Base-by-base conservation (phyloP, 2,329 filamentous ascomycete species). In the Trichoderma citrinoviride region DNA sequence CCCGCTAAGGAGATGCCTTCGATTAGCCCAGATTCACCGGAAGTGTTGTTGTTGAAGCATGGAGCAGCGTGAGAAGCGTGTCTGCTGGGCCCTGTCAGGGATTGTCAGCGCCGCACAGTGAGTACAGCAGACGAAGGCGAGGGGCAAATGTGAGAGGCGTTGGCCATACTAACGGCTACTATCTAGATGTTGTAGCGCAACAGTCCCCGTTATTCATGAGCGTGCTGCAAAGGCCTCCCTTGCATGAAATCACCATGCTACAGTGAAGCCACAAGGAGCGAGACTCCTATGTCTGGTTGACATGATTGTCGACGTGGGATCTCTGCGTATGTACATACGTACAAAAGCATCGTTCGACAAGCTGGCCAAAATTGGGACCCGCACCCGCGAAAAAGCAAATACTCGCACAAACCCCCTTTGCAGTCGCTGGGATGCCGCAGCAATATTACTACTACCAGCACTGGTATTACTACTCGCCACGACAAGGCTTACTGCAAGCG, bases 301-400 rank as follows among this genome's bases (percentile, higher is more conserved):
- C 29, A 19, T 23, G 23, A 37, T 27, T 37, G 8, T 19, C 46
- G 41, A 46, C 25, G 33, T 21, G 14, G 50, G 25, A n/a, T 14
- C 37, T 19, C 21, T 14, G 8, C 43, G 49, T 33, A 21, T 17
- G 40, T 12, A 44, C 23, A n/a, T n/a, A n/a, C n/a, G n/a, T n/a
- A n/a, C n/a, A n/a, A n/a, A n/a, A n/a, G n/a, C 47, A 27, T n/a
- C 15, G n/a, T 17, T 25, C 47, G 29, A 43, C 23, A 14, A 44
- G 58, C 37, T 17, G 60, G 49, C 23, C 60, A 62, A 62, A 54
- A 62, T 62, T 62, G 60, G 12, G 60, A 62, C 60, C 60, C 60
- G 47, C 60, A 53, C 19, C 5, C 44, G 37, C n/a, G 47, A 40
- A 29, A 52, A 61, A 56, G 54, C 54, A 57, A 57, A 57, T 57